These are phyloP conservation scores for Hyaloscypha finlandica DNA, from an alignment of 495 filamentous ascomycete species.

Conservation along the genomic window DNA sequence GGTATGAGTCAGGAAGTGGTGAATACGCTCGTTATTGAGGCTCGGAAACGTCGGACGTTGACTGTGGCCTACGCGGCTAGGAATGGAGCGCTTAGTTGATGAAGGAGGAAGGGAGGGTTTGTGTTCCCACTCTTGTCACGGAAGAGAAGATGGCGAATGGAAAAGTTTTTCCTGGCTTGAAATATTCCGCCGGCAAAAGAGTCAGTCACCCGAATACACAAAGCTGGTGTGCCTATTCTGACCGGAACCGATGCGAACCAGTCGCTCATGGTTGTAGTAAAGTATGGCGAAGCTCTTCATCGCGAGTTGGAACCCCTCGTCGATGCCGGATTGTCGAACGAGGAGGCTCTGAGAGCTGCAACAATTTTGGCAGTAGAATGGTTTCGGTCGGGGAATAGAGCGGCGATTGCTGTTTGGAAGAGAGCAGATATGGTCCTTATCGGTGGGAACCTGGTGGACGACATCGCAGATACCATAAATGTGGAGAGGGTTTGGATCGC, in stretches of 20 bases:
- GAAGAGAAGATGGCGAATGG: slow-evolving; percentile 29
- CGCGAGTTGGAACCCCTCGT: slow-evolving; percentile 6
- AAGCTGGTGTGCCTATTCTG: slow-evolving; percentile 37
- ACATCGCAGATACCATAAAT: slow-evolving; percentile 40
- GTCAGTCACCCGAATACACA: slow-evolving; percentile 35
- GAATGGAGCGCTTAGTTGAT: slow-evolving; percentile 28
- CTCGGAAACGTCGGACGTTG: slow-evolving; percentile 29
- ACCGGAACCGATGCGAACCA: slow-evolving; percentile 41
- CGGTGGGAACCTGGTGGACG: slow-evolving; percentile 39
- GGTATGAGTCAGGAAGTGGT: slow-evolving; percentile 36
- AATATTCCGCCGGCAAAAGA: slow-evolving; percentile 30
- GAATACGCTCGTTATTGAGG: slow-evolving; percentile 32
- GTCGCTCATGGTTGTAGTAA: slow-evolving; percentile 20
- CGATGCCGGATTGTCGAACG: slow-evolving; percentile 1
- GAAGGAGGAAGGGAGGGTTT: slow-evolving; percentile 24
- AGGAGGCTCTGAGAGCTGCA: slow-evolving; percentile 13
- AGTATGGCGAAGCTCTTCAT: slow-evolving; percentile 27
- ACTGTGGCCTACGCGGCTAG: slow-evolving; percentile 36
- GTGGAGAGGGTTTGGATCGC: slow-evolving; percentile 41
- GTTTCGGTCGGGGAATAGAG: slow-evolving; percentile 41
- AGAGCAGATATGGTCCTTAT: slow-evolving; percentile 45
- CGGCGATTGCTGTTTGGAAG: slow-evolving; percentile 38
- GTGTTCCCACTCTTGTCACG: slow-evolving; percentile 39
- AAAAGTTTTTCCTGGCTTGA: slow-evolving; percentile 27
- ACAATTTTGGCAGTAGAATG: slow-evolving; percentile 38